phyloP scores from a whole-genome alignment of 345 rosid species.

The Moringa oleifera region DNA sequence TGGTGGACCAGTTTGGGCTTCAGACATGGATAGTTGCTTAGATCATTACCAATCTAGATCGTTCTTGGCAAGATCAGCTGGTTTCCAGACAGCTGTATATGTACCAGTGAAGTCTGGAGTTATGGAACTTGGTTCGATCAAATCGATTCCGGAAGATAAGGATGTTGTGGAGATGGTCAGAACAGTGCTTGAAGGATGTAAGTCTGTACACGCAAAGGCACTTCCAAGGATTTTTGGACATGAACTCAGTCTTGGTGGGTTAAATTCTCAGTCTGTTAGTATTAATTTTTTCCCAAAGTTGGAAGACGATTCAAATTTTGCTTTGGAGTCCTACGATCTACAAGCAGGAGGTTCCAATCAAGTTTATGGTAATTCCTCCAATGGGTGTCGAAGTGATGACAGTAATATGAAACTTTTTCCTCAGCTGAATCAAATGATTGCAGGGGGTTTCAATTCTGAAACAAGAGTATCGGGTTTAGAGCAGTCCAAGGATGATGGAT shows the following conservation, averaged over 20 bases:
- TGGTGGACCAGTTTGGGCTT: slow-evolving; percentile 63
- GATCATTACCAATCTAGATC: slow-evolving; percentile 63
- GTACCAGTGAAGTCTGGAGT: slow-evolving; percentile 76
- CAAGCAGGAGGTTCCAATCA: slow-evolving; percentile 49
- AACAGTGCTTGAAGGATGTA: slow-evolving; percentile 50
- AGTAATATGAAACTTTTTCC: slow-evolving; percentile 49
- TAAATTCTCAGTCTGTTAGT: slow-evolving; percentile 60
- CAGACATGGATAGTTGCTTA: slow-evolving; percentile 44
- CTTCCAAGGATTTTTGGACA: slow-evolving; percentile 81
- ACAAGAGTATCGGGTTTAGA: slow-evolving; percentile 37
- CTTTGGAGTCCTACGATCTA: slow-evolving; percentile 48
- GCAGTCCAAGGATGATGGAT: slow-evolving; percentile 58
- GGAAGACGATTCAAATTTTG: slow-evolving; percentile 69
- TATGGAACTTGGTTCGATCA: slow-evolving; percentile 81
- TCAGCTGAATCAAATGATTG: slow-evolving; percentile 31
- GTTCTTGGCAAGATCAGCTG: slow-evolving; percentile 67
- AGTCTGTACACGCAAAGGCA: slow-evolving; percentile 48
- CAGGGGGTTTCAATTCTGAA: slow-evolving; percentile 36
- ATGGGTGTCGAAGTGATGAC: slow-evolving; percentile 35
- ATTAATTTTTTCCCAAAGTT: slow-evolving; percentile 80
- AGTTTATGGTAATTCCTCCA: slow-evolving; percentile 50
- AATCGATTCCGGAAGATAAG: slow-evolving; percentile 55
- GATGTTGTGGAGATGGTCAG: slow-evolving; percentile 53
- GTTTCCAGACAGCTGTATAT: slow-evolving; percentile 66
- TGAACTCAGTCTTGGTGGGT: slow-evolving; percentile 72